A percentile compares a stretch with the other conserved stretches of the same genome.
Evolutionary conservation across 2,329 filamentous ascomycete species (phyloP).

Genomic region (Claviceps sp.): DNA sequence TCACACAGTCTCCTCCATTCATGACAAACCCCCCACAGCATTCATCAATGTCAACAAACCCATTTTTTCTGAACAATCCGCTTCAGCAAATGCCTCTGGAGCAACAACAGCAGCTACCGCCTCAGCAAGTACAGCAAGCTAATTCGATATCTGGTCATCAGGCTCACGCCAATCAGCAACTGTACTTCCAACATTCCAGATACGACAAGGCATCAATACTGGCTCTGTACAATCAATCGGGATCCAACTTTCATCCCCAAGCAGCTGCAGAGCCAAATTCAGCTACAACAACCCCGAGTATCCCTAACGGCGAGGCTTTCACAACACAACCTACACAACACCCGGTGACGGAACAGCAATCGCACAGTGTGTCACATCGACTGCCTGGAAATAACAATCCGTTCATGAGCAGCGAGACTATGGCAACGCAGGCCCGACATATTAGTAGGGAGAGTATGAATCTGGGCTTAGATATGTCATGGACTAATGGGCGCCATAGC

Average conservation of each 20-base stretch:
- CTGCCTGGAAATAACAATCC: conserved; percentile 42
- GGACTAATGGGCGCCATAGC: conserved; percentile 59
- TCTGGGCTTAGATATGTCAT: conserved; percentile 49
- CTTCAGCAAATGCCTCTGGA: conserved; percentile 14
- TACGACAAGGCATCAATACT: conserved; percentile 64
- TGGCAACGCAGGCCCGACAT: conserved; percentile 12
- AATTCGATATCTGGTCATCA: conserved; percentile 13
- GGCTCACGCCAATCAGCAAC: conserved; percentile 18
- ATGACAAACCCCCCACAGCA: conserved; percentile 17
- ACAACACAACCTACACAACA: conserved; percentile 15
- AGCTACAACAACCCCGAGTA: conserved; percentile 15
- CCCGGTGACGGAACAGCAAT: conserved; percentile 13
- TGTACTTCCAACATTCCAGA: conserved; percentile 29
- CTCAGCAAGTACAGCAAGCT: conserved; percentile 9
- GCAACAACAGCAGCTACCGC: conserved; percentile 11
- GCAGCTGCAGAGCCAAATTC: conserved; percentile 17
- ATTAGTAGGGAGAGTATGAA: conserved; percentile 59
- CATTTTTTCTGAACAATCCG: conserved; percentile 21
- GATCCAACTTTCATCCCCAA: conserved; percentile 31
- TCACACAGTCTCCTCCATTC: conserved; percentile 31
- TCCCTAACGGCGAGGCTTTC: conserved; percentile 16
- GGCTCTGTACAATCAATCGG: conserved; percentile 55
- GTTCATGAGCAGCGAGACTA: conserved; percentile 30
- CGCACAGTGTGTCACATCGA: conserved; percentile 20
- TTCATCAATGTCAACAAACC: conserved; percentile 20